These are phyloP conservation scores for Claviceps africana DNA, from an alignment of 2,329 filamentous ascomycete species.

Conservation along the genomic window DNA sequence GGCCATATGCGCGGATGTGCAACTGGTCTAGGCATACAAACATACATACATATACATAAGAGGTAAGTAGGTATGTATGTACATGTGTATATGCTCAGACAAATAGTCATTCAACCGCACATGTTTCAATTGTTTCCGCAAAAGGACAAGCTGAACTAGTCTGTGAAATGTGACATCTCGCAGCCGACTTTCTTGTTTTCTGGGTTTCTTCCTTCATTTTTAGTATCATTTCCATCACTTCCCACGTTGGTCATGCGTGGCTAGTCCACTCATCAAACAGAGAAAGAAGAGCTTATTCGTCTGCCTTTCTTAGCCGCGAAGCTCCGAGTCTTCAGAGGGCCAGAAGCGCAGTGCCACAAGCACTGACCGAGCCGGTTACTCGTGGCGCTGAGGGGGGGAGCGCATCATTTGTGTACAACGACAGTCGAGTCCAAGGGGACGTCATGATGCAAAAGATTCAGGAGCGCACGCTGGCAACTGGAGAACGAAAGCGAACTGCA, in stretches of 20 bases:
- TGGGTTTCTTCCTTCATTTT: neutral
- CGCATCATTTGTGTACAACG: neutral
- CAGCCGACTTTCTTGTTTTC: neutral
- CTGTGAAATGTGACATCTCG: neutral
- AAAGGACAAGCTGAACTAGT: neutral
- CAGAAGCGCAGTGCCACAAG: neutral
- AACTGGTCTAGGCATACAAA: neutral
- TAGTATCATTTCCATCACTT: neutral
- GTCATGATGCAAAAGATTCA: neutral
- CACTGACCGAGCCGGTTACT: neutral
- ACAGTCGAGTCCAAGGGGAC: neutral
- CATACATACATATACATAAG: too few relatives aligned
- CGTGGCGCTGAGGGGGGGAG: neutral
- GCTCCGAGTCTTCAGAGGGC: neutral
- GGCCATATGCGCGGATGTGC: neutral
- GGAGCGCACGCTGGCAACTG: neutral
- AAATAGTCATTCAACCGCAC: neutral
- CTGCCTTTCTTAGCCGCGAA: neutral
- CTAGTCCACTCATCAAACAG: neutral
- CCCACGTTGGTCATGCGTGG: neutral
- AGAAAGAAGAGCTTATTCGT: neutral
- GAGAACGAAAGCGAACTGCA: neutral
- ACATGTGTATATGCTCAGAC: neutral
- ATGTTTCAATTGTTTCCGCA: neutral
- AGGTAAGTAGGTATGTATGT: too few relatives aligned